Evolutionary conservation across 1,284 basidiomycete species (phyloP), one percentile per base, ranked within the genome.

Genomic region (Coniferiporia weirii): DNA sequence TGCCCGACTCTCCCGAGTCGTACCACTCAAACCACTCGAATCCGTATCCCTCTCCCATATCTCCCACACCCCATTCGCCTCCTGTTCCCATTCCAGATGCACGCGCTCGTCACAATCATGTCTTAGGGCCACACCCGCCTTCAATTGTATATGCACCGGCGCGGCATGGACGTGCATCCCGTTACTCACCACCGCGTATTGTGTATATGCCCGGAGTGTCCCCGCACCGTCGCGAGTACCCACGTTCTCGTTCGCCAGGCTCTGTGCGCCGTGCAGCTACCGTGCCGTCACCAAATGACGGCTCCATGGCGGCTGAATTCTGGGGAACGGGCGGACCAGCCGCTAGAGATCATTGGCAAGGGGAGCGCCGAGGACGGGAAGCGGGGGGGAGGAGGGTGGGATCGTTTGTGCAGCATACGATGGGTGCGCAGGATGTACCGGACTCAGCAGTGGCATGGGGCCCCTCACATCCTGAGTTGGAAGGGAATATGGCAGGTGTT

Each of bases 111-210:
- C 32, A 35, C 9, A 53, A 56, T 40, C 40, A 40, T 19, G 43
- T 48, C 5, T n/a, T 17, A 1, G 60, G 60, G 4, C 56, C 56
- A 22, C 44, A 56, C 34, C 78, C 79, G 19, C 80, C 79, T 20
- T 71, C 80, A 53, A 80, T 81, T 62, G 72, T 81, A 56, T 82
- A 82, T 66, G 79, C 80, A 36, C 76, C 80, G 17, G 71, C 77
- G 22, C 75, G 76, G 54, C 74, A 74, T 64, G 70, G 74, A 38
- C 44, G 48, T 1, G 65, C 66, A 64, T 71, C 77, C 52, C 75
- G 76, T 62, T 82, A 82, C 62, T 68, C 76, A 6, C 79, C 81
- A 19, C 80, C 80, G n/a, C 72, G 75, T 1, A 76, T 82, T 44
- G 64, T 78, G 65, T 67, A 75, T 74, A 67, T 67, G 44, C 63